Evolutionary conservation across 257 asterid genomes (phyloP).

Genomic region (Sherardia arvensis): DNA sequence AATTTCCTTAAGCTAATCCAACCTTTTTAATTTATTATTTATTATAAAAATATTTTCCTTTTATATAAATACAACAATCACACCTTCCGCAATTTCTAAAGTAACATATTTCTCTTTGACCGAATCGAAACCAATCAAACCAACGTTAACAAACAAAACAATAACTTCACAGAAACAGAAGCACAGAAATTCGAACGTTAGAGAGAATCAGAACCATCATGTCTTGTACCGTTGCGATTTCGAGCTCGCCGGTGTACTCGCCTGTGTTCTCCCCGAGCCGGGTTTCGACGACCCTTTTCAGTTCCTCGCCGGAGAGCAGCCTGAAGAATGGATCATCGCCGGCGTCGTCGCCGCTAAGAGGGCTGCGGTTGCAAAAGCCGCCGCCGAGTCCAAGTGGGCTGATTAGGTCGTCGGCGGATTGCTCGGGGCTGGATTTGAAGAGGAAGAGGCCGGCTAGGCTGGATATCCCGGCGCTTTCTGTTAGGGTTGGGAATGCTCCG

Average conservation of each 20-base stretch:
- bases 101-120: background rate
- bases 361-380: slow-evolving; percentile 44
- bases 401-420: slow-evolving; percentile 29
- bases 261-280: slow-evolving; percentile 43
- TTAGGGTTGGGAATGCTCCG: slow-evolving; percentile 17
- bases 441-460: slow-evolving; percentile 33
- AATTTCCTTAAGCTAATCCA: background rate
- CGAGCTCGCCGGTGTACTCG: slow-evolving; percentile 45
- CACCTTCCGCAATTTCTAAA: background rate
- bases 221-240: slow-evolving; percentile 44
- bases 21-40: background rate
- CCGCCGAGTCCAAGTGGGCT: slow-evolving; percentile 32
- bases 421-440: slow-evolving; percentile 17
- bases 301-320: slow-evolving; percentile 17
- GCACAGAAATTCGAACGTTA: slow-evolving; percentile 18
- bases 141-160: slow-evolving; percentile 4
- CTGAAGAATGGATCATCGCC: slow-evolving; percentile 24
- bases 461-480: slow-evolving; percentile 27
- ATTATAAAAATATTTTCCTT: background rate
- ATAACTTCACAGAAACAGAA: background rate
- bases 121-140: background rate
- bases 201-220: slow-evolving; percentile 13
- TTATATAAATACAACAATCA: slow-evolving; percentile 5
- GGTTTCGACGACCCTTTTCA: slow-evolving; percentile 17
- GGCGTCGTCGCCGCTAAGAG: slow-evolving; percentile 42